Evolutionary conservation across 1,139 yeast genomes (phyloP).

Genomic region (Yamadazyma jaroonii): DNA sequence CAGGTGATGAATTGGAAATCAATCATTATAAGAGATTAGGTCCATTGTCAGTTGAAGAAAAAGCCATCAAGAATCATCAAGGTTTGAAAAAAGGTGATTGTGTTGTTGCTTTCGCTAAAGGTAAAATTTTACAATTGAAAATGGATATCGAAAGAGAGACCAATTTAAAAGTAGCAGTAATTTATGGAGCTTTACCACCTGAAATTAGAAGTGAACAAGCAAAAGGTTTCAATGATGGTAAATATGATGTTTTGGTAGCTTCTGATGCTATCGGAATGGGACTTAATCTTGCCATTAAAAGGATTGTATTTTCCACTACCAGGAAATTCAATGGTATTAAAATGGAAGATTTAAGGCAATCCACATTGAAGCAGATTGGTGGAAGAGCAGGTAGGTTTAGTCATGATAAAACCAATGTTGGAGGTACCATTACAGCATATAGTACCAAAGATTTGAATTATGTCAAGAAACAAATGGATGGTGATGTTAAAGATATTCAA

Average conservation of each 20-base stretch:
- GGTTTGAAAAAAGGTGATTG: constrained; percentile 74
- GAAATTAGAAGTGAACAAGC: constrained; percentile 91
- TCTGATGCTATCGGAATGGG: constrained; percentile 99
- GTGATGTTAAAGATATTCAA: constrained; percentile 44
- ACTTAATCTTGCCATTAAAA: constrained; percentile 73
- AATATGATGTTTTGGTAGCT: constrained; percentile 79
- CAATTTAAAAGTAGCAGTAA: constrained; percentile 73
- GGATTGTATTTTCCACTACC: constrained; percentile 71
- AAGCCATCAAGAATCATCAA: constrained; percentile 28
- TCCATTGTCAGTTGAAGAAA: constrained; percentile 54
- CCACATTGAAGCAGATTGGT: constrained; percentile 86
- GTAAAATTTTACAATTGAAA: constrained; percentile 62
- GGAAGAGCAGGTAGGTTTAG: constrained; percentile 92
- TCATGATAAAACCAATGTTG: constrained; percentile 33
- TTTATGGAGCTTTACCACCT: constrained; percentile 95
- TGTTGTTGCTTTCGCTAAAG: constrained; percentile 81
- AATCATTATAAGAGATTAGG: constrained; percentile 75
- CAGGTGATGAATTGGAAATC: constrained; percentile 78
- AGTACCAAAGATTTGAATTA: constrained; percentile 38
- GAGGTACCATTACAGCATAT: constrained; percentile 64
- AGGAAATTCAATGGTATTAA: constrained; percentile 69
- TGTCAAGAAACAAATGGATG: constrained; percentile 43
- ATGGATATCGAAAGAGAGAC: constrained; percentile 62
- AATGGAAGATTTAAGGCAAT: constrained; percentile 47
- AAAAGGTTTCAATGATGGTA: constrained; percentile 66